A percentile compares a stretch with the other conserved stretches of the same genome.
These are phyloP conservation scores for Penicillium glabrum DNA, from an alignment of 2,329 filamentous ascomycete species.

Conservation along the genomic window DNA sequence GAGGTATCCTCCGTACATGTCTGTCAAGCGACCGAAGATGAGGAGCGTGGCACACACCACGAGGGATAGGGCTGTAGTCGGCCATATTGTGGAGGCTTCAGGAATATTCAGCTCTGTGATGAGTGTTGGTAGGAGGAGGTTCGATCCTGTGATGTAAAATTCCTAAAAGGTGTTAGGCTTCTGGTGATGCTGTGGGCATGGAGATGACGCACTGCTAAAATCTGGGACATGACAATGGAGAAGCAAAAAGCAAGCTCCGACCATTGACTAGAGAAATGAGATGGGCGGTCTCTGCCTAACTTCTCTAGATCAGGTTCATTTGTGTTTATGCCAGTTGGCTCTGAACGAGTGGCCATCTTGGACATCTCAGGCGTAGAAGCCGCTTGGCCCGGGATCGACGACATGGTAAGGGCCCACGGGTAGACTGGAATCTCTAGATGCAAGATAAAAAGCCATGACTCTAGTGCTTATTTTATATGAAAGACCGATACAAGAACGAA, in stretches of 20 bases:
- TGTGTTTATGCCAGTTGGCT: too few relatives aligned
- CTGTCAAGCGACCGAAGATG: conserved; percentile 56
- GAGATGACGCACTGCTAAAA: conserved; percentile 52
- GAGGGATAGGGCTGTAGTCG: conserved; percentile 53
- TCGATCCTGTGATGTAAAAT: conserved; percentile 76
- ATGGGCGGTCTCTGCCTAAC: conserved; percentile 63
- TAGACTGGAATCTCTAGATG: too few relatives aligned
- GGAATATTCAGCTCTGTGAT: conserved; percentile 64
- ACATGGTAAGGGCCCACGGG: too few relatives aligned
- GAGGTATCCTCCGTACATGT: conserved; percentile 64
- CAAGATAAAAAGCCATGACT: too few relatives aligned
- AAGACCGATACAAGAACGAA: too few relatives aligned
- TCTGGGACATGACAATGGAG: conserved; percentile 62
- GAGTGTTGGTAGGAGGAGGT: conserved; percentile 65
- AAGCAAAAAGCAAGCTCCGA: conserved; percentile 64
- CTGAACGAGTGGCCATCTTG: too few relatives aligned
- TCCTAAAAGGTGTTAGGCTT: conserved; percentile 48
- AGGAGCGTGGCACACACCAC: conserved; percentile 50
- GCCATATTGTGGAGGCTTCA: conserved; percentile 60
- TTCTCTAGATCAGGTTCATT: conserved; percentile 49
- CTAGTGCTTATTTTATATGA: too few relatives aligned
- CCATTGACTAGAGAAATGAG: conserved; percentile 53
- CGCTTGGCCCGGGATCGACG: too few relatives aligned
- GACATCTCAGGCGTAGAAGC: too few relatives aligned
- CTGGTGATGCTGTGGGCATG: neutral